phyloP scores from a whole-genome alignment of 805 yeast genomes.

The Zygoascus bituminiphila region DNA sequence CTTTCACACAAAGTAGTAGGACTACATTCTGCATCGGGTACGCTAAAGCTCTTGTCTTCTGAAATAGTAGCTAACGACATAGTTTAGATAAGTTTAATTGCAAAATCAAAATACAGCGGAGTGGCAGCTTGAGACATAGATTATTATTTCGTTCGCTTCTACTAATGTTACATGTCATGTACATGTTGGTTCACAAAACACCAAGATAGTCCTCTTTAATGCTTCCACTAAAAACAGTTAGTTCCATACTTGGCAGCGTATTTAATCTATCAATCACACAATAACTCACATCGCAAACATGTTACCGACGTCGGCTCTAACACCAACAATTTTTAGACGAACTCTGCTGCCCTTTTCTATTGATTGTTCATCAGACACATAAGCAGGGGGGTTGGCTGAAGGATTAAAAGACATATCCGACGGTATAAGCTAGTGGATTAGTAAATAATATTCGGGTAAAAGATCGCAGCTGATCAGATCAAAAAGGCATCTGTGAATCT shows the following conservation, averaged over 20 bases:
- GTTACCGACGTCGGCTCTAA: constrained; percentile 93
- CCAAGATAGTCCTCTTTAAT: constrained; percentile 97
- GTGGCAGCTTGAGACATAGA: background rate
- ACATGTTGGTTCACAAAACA: constrained; percentile 39
- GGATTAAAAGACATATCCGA: constrained; percentile 90
- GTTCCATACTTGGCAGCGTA: background rate
- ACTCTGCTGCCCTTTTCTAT: constrained; percentile 91
- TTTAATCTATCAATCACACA: background rate
- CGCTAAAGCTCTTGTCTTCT: background rate
- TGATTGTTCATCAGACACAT: constrained; percentile 88
- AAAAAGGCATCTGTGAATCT: too few species aligned
- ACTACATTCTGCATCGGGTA: background rate
- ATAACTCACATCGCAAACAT: constrained; percentile 69
- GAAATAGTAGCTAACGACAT: background rate
- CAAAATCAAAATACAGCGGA: background rate
- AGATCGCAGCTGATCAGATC: too few species aligned
- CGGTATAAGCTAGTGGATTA: constrained; percentile 53
- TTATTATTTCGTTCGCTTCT: background rate
- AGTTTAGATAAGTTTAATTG: too few species aligned
- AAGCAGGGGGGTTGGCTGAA: constrained; percentile 97
- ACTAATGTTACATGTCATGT: background rate
- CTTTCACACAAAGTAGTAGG: background rate
- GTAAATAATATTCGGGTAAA: too few species aligned
- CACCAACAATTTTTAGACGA: constrained; percentile 92
- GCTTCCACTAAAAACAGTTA: constrained; percentile 48